Base-by-base conservation (phyloP, 1,284 basidiomycete species). In the Pseudozyma flocculosa region DNA sequence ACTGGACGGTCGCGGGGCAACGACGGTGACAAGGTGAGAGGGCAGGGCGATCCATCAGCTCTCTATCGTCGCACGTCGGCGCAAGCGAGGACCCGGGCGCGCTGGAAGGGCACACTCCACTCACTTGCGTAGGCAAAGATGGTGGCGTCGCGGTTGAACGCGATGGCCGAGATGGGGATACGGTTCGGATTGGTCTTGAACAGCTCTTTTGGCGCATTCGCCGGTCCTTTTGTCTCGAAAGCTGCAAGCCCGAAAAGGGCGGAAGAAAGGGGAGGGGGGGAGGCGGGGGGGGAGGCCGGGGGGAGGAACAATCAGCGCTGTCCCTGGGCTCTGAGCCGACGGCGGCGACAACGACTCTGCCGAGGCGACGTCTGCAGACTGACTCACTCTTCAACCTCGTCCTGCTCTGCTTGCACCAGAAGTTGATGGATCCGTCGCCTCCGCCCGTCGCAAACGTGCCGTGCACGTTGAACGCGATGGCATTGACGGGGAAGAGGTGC, bases 401-500 rank as follows among this genome's bases (percentile, higher is more conserved):
- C 50, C 91, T 87, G 11, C 87, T 85, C 76, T 91, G 89, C 79
- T 90, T 91, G 79, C 93, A 90, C 91, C 91, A 78, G 50, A 77
- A 73, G 48, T 72, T 76, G 48, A 78, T 73, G 10, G 69, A 69
- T 24, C 73, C 76, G 78, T 87, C 71, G 11, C 78, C 78, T 83
- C 93, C 93, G 57, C 88, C 91, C 0, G 92, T 96, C 29, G 89
- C 89, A 80, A 96, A 96, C 1, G 93, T 97, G 40, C 92, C 92
- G 64, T 94, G 89, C 1, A 87, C 84, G 76, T 96, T 92, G 84
- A 96, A 96, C 1, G 86, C 85, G 70, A 91, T 88, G 53, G 89
- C 88, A 73, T 98, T 97, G 52, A 97, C 92, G 1, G 92, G 85
- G 75, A 85, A 97, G 15, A 97, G 88, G 43, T 92, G 81, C 53